A percentile compares a stretch with the other conserved stretches of the same genome.
Conservation (phyloP, 163 green algal genomes). For the Smithsoniella earleae region DNA sequence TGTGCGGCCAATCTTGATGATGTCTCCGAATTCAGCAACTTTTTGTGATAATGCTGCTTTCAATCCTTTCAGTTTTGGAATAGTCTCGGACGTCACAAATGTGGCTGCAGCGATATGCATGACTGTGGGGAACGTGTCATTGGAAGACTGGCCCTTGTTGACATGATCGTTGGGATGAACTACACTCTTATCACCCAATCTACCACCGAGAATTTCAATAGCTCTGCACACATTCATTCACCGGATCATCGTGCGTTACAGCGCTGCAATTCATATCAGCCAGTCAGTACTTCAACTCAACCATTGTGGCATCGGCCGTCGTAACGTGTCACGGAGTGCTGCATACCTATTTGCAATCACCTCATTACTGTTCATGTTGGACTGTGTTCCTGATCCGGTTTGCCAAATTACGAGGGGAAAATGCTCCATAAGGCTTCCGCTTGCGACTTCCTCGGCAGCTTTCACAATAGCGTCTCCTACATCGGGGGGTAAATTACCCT, state of each 20-base stretch:
- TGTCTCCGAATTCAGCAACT: conserved; percentile 61
- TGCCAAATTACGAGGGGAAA: conserved; percentile 92
- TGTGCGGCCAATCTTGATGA: conserved; percentile 96
- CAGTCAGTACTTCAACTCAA: too few relatives aligned
- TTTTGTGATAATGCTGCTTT: conserved; percentile 60
- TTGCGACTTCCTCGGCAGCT: conserved; percentile 73
- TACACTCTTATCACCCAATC: conserved; percentile 65
- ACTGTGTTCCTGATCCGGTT: conserved; percentile 84
- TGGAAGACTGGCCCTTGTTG: conserved; percentile 89
- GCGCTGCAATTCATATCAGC: not conserved
- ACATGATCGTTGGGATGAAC: conserved; percentile 84
- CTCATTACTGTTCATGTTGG: conserved; percentile 97
- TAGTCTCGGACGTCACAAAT: conserved; percentile 42
- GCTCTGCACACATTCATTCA: conserved; percentile 52
- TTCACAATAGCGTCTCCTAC: conserved; percentile 63
- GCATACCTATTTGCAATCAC: conserved; percentile 63
- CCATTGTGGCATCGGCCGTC: too few relatives aligned
- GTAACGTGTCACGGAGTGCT: not conserved
- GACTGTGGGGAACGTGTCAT: conserved; percentile 93
- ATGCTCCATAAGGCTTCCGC: conserved; percentile 77
- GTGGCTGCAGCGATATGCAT: conserved; percentile 87
- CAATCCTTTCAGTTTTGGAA: not conserved
- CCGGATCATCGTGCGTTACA: too few relatives aligned
- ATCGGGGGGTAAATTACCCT: conserved; percentile 61
- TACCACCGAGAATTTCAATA: conserved; percentile 69